A percentile compares a stretch with the other conserved stretches of the same genome.
phyloP scores from a whole-genome alignment of 768 basidiomycete genomes.

The Kwoniella newhampshirensis region DNA sequence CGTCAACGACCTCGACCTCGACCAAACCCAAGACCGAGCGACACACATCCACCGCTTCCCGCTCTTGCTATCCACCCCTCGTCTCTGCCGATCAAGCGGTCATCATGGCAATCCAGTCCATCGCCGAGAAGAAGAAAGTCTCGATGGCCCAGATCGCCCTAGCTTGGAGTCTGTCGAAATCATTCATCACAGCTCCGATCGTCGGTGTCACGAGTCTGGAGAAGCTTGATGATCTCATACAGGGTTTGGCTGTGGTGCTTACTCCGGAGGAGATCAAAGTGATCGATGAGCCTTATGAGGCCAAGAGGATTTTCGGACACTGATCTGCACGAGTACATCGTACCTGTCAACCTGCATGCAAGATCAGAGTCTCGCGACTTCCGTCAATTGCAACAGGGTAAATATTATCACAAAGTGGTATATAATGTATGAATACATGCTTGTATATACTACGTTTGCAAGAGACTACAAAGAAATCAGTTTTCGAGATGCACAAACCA shows the following conservation, averaged over 20 bases:
- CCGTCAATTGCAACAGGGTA: too few relatives aligned
- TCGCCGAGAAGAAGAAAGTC: slow-evolving; percentile 55
- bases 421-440: too few relatives aligned
- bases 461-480: too few relatives aligned
- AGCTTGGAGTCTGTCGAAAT: slow-evolving; percentile 56
- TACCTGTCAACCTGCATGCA: too few relatives aligned
- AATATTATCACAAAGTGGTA: too few relatives aligned
- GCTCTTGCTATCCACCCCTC: not conserved
- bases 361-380: too few relatives aligned
- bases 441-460: too few relatives aligned
- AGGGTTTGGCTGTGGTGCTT: slow-evolving; percentile 32
- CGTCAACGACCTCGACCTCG: slow-evolving; percentile 4
- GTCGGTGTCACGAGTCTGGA: slow-evolving; percentile 56
- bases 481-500: not conserved
- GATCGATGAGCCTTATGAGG: slow-evolving; percentile 49
- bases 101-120: slow-evolving; percentile 55
- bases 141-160: slow-evolving; percentile 59
- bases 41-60: slow-evolving; percentile 5
- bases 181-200: slow-evolving; percentile 56
- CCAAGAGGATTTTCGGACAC: slow-evolving; percentile 21
- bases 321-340: too few relatives aligned
- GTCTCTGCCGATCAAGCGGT: slow-evolving; percentile 52
- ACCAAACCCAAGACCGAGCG: slow-evolving; percentile 3
- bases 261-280: slow-evolving; percentile 50
- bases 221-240: slow-evolving; percentile 56